Percentiles rank a stretch among this genome's conserved stretches.
Evolutionary conservation across 2,329 filamentous ascomycete species (phyloP).

Genomic region (Cucurbitaria berberidis): DNA sequence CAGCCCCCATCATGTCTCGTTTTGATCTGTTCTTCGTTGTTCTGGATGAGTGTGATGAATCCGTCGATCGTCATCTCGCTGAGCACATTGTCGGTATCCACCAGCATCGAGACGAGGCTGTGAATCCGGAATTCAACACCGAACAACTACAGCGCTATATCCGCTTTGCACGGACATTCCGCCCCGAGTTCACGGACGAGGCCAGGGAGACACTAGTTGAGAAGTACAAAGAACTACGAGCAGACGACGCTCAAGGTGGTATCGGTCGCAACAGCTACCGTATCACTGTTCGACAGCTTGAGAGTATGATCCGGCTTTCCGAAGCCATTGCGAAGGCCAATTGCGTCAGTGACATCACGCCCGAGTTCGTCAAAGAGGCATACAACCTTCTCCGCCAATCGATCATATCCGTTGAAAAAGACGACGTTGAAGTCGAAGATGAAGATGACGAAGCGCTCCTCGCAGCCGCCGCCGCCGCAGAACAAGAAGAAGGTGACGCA

Average conservation of each 20-base stretch:
- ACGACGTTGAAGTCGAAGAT: slow-evolving; percentile 93
- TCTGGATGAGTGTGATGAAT: slow-evolving; percentile 93
- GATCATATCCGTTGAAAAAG: slow-evolving; percentile 97
- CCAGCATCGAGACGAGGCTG: slow-evolving; percentile 87
- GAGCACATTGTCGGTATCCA: slow-evolving; percentile 95
- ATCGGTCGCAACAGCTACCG: slow-evolving; percentile 94
- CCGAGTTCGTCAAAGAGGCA: slow-evolving; percentile 87
- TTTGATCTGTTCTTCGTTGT: slow-evolving; percentile 99
- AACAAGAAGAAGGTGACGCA: slow-evolving; percentile 51
- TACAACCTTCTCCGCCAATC: slow-evolving; percentile 90
- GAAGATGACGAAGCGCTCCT: slow-evolving; percentile 69
- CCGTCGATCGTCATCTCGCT: slow-evolving; percentile 86
- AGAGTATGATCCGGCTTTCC: slow-evolving; percentile 92
- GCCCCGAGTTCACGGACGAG: slow-evolving; percentile 87
- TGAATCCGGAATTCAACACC: slow-evolving; percentile 92
- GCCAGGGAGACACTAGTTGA: slow-evolving; percentile 84
- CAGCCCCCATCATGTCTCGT: slow-evolving; percentile 97
- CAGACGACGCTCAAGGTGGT: slow-evolving; percentile 92
- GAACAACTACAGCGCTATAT: slow-evolving; percentile 98
- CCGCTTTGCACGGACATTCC: slow-evolving; percentile 92
- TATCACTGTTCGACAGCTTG: slow-evolving; percentile 94
- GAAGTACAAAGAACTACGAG: slow-evolving; percentile 93
- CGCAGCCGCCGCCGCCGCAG: slow-evolving; percentile 58
- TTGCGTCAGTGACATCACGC: slow-evolving; percentile 87
- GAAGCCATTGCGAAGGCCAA: slow-evolving; percentile 99